phyloP scores from a whole-genome alignment of 441 rosid species.

The Capsella rubella region DNA sequence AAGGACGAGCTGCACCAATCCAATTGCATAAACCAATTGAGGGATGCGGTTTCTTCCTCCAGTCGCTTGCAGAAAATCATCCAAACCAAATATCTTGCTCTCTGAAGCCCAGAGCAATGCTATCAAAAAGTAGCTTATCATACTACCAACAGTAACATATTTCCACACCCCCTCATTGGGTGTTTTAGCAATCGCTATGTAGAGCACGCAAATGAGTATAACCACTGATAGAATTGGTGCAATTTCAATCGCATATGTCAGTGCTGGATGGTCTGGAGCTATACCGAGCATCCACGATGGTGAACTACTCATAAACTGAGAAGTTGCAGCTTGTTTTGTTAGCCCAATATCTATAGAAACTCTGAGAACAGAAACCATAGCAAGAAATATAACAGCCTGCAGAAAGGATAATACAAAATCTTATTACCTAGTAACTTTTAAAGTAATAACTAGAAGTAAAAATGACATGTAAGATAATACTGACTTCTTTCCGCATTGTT shows the following conservation, averaged over 20 bases:
- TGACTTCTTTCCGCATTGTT: conserved; percentile 70
- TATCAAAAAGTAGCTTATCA: conserved; percentile 70
- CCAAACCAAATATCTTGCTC: conserved; percentile 52
- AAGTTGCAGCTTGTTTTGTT: conserved; percentile 96
- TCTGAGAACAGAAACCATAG: conserved; percentile 70
- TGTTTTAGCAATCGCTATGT: conserved; percentile 43
- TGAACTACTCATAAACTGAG: conserved; percentile 74
- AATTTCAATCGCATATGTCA: conserved; percentile 60
- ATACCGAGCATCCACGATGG: conserved; percentile 82
- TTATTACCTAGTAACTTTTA: conserved; percentile 40
- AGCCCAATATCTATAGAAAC: conserved; percentile 85
- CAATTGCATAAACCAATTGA: conserved; percentile 59
- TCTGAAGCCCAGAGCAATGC: conserved; percentile 77
- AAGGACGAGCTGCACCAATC: conserved; percentile 65
- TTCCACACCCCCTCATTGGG: conserved; percentile 51
- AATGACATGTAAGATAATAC: conserved; percentile 40
- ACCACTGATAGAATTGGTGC: conserved; percentile 63
- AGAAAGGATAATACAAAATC: conserved; percentile 42
- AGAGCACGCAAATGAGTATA: conserved; percentile 59
- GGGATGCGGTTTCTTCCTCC: conserved; percentile 66
- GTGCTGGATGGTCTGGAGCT: conserved; percentile 57
- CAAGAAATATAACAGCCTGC: conserved; percentile 78
- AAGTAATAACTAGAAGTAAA: conserved; percentile 8
- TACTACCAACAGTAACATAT: conserved; percentile 59
- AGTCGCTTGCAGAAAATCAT: conserved; percentile 49